Evolutionary conservation across 371 early-diverging fungal species (phyloP), one percentile per base, ranked within the genome.

Genomic region (Capillidium heterosporum): DNA sequence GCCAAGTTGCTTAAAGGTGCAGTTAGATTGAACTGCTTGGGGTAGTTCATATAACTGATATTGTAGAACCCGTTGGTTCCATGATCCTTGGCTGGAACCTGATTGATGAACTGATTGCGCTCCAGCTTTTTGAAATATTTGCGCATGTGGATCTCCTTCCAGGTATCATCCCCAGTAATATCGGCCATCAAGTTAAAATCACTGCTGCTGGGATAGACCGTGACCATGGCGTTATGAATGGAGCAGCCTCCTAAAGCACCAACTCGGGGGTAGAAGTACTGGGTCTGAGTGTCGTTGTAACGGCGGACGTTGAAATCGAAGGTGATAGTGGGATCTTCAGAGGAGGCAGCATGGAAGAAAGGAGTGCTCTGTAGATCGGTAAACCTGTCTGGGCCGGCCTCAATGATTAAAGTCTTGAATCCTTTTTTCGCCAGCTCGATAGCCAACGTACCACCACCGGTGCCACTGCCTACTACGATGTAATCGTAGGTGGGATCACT

Each of bases 341-440:
- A 41, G 2, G 55, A 4, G 1, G 13, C 42, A 21, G 29, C 15
- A 2, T 55, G 40, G 11, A 55, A 43, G 2, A 23, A 23, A 7
- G 50, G 50, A 15, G 32, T 50, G 28, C 27, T n/a, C 5, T 24
- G 24, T 15, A 27, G 21, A 2, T 15, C 41, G 15, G 10, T 19
- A 24, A 23, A 32, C 10, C 39, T 10, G 8, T 5, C 32, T 3
- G 54, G 35, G 5, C 54, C 54, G 15, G 54, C 54, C 13, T 54
- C 54, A 26, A 54, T 54, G 17, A 54, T n/a, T 10, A 54, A 26
- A n/a, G 54, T 54, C 11, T 15, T 54, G 35, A 54, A 54, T 3
- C 54, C 54, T 11, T 32, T 40, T 26, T 21, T 23, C 17, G 54
- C 54, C 4, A 54, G 54, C 21, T 54, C 35, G 5, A 26, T 32